Conservation (phyloP, 352 stramenopile species). For the Phytophthora sojae region DNA sequence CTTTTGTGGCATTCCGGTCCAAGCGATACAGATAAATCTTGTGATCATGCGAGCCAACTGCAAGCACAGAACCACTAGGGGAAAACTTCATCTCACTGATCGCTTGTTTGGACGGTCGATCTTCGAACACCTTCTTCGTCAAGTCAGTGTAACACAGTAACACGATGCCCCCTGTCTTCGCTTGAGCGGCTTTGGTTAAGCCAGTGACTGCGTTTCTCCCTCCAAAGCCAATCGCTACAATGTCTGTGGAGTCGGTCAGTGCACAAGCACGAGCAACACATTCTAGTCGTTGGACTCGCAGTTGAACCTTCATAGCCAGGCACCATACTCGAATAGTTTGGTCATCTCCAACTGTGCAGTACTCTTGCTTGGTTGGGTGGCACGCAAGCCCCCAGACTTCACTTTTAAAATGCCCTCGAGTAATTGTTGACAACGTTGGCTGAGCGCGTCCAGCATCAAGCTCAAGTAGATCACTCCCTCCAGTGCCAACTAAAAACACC, state of each 20-base stretch:
- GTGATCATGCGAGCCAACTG: constrained; percentile 78
- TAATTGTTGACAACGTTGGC: constrained; percentile 35
- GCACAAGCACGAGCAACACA: constrained; percentile 73
- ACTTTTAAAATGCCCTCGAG: constrained; percentile 69
- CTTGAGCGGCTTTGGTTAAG: constrained; percentile 33
- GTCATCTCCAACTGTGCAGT: constrained; percentile 87
- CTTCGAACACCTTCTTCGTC: constrained; percentile 71
- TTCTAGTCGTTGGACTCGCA: constrained; percentile 53
- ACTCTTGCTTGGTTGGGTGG: constrained; percentile 71
- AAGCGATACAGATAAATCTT: constrained; percentile 81
- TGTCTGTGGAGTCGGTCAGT: constrained; percentile 46
- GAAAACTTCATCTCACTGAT: constrained; percentile 88
- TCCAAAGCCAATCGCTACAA: constrained; percentile 70
- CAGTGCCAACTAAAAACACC: constrained; percentile 83
- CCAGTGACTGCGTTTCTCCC: constrained; percentile 48
- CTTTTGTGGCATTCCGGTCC: constrained; percentile 47
- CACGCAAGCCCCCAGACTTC: constrained; percentile 88
- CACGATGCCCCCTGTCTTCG: constrained; percentile 72
- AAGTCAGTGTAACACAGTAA: constrained; percentile 69
- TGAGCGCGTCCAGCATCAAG: constrained; percentile 56
- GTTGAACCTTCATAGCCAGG: constrained; percentile 47
- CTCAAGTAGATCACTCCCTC: constrained; percentile 89
- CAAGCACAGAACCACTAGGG: constrained; percentile 54
- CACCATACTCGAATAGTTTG: constrained; percentile 85
- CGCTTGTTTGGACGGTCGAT: constrained; percentile 82